Base-by-base conservation (phyloP, 257 asterid genomes). In the Anisodus tanguticus region DNA sequence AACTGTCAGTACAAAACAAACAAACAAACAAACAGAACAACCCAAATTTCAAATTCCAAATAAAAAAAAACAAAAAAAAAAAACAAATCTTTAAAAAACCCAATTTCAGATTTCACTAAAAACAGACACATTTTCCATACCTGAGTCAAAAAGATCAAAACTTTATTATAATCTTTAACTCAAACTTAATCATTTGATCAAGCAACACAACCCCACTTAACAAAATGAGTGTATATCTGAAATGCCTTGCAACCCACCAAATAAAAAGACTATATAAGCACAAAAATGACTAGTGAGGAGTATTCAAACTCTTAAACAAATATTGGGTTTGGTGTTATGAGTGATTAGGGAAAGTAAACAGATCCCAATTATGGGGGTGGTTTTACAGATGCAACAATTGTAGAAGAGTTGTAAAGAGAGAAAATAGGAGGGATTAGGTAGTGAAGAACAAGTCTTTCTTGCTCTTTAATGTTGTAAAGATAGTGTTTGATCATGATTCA, bases 331-430 rank as follows among this genome's bases (percentile, higher is more conserved):
- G 69, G 47, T 76, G 81, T 62, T 71, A 55, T 13, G 9, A 68
- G 83, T 79, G 39, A 69, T 35, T 62, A 43, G 64, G 59, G 66
- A 83, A 79, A 63, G 59, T n/a, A 43, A 83, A 83, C 84, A 84
- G 90, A 86, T 88, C 89, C 86, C 71, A 43, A 31, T 53, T 79
- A 64, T 60, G 86, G 83, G 37, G 74, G 11, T 51, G 41, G 58
- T 22, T 68, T 35, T 37, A 53, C 54, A 60, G 54, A 74, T 83
- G 78, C 67, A 77, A 19, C 70, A 77, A n/a, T 76, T 41, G n/a
- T 59, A 70, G 77, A 62, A 76, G 19, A 79, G 39, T 35, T 11
- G 53, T 8, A 19, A 41, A 37, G 82, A 82, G 88, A 62, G 47
- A 80, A 78, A 85, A 82, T 82, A 43, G 86, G 86, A 19, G 45